phyloP scores from a whole-genome alignment of 768 basidiomycete species.

The Phallus indusiatus region DNA sequence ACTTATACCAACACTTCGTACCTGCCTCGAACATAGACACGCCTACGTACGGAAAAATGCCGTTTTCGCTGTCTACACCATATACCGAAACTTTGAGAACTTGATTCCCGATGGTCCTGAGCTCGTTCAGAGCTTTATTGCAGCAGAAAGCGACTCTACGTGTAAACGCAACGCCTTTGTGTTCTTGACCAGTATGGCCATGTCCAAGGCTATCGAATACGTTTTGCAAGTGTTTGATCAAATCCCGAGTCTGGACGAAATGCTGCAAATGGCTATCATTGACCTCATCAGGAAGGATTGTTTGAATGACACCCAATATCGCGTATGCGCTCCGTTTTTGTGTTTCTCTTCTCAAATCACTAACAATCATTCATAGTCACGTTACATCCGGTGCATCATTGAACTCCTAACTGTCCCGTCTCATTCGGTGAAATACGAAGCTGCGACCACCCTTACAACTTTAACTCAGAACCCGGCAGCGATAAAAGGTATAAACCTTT shows the following conservation, averaged over 20 bases:
- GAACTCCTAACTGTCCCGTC: slow-evolving; percentile 85
- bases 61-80: slow-evolving; percentile 90
- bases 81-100: slow-evolving; percentile 89
- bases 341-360: not conserved
- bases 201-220: slow-evolving; percentile 88
- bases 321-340: slow-evolving; percentile 39
- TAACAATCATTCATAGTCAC: slow-evolving; percentile 41
- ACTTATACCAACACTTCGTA: slow-evolving; percentile 84
- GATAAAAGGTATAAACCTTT: slow-evolving; percentile 60
- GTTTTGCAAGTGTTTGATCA: slow-evolving; percentile 79
- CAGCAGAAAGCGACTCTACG: slow-evolving; percentile 90
- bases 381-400: slow-evolving; percentile 90
- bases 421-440: slow-evolving; percentile 95
- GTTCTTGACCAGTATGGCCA: slow-evolving; percentile 69
- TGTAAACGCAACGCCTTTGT: slow-evolving; percentile 98
- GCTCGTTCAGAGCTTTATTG: slow-evolving; percentile 91
- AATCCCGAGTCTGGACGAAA: slow-evolving; percentile 75
- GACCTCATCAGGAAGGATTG: slow-evolving; percentile 90
- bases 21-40: slow-evolving; percentile 95
- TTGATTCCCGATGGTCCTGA: slow-evolving; percentile 96
- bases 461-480: slow-evolving; percentile 94
- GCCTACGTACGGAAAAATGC: slow-evolving; percentile 98
- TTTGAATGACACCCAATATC: slow-evolving; percentile 71
- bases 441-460: slow-evolving; percentile 87
- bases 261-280: slow-evolving; percentile 91